Conservation (phyloP, 1,139 yeast species). For the Pichia sp. region DNA sequence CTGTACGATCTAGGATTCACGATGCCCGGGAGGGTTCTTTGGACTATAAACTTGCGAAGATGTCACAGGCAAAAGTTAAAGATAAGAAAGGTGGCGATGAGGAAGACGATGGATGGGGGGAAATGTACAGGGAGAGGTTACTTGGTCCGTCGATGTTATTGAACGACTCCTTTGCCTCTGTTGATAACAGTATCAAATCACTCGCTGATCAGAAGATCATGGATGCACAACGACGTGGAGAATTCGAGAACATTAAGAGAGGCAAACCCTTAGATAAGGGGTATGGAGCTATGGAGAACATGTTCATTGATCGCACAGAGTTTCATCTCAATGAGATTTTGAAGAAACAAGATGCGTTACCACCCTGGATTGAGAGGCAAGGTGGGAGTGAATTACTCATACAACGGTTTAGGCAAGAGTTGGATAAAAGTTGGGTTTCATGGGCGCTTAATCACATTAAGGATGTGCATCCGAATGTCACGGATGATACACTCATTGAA, state of each 20-base stretch:
- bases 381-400: conserved; percentile 46
- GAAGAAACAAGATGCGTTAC: conserved; percentile 68
- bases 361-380: conserved; percentile 88
- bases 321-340: conserved; percentile 66
- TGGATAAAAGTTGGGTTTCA: conserved; percentile 40
- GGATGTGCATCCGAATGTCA: conserved; percentile 19
- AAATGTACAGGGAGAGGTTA: conserved; percentile 56
- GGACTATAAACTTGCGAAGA: conserved; percentile 51
- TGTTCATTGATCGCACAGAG: conserved; percentile 51
- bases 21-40: conserved; percentile 59
- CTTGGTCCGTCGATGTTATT: conserved; percentile 51
- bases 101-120: conserved; percentile 49
- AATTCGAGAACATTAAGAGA: conserved; percentile 52
- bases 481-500: conserved; percentile 11
- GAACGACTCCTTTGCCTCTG: conserved; percentile 37
- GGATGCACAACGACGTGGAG: conserved; percentile 66
- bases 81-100: not conserved
- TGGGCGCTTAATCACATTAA: conserved; percentile 30
- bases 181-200: conserved; percentile 49
- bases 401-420: conserved; percentile 35
- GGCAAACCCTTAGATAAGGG: conserved; percentile 53
- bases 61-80: conserved; percentile 19
- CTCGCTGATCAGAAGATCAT: conserved; percentile 71
- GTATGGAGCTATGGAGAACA: conserved; percentile 28
- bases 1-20: conserved; percentile 36